A percentile compares a stretch with the other conserved stretches of the same genome.
These are phyloP conservation scores for Crassisporium funariophilum DNA, from an alignment of 768 basidiomycete species.

Conservation along the genomic window DNA sequence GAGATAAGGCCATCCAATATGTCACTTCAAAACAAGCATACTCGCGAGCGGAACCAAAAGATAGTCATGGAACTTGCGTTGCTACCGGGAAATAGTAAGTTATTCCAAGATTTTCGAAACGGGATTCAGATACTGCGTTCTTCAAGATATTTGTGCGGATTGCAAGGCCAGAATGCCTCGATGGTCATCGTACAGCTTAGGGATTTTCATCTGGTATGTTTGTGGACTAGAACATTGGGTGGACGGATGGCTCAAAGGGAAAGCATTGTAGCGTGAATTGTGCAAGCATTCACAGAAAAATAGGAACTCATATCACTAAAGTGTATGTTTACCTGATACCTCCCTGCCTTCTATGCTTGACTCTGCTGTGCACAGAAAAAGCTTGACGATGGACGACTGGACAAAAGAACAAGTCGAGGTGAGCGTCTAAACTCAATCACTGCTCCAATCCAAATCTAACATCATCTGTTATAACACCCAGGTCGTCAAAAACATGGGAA, in stretches of 20 bases:
- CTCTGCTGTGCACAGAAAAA: constrained; percentile 60
- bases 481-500: constrained; percentile 82
- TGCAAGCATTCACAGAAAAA: constrained; percentile 91
- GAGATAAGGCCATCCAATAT: too few relatives aligned
- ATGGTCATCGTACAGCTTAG: constrained; percentile 89
- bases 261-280: constrained; percentile 66
- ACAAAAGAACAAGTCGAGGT: constrained; percentile 89
- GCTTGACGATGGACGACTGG: constrained; percentile 86
- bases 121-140: constrained; percentile 2
- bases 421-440: constrained; percentile 24
- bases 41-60: constrained; percentile 66
- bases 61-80: constrained; percentile 66
- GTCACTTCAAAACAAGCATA: constrained; percentile 54
- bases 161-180: constrained; percentile 85
- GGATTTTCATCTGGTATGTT: constrained; percentile 82
- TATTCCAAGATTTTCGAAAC: constrained; percentile 1
- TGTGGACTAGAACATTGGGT: neutral
- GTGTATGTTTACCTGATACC: constrained; percentile 57
- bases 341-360: neutral
- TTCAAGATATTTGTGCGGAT: constrained; percentile 84
- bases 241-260: constrained; percentile 1
- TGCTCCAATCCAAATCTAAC: constrained; percentile 7
- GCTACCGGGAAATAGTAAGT: constrained; percentile 81
- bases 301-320: constrained; percentile 92
- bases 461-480: constrained; percentile 28